Evolutionary conservation across 257 asterid genomes (phyloP), one percentile per base, ranked within the genome.

Genomic region (Ballota nigra): DNA sequence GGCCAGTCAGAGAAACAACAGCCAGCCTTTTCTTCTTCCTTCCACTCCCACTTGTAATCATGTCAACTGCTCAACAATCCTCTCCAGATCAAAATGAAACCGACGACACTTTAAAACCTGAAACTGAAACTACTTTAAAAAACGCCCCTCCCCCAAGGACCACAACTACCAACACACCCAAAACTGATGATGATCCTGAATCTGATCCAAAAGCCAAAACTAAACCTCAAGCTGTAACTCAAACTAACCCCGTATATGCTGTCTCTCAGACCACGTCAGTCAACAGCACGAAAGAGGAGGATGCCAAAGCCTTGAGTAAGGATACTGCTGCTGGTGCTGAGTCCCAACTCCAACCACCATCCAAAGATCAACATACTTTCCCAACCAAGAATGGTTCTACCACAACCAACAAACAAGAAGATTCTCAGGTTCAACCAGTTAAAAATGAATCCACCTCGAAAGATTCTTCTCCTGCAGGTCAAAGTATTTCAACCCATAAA

Each of bases 21-120:
- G 3, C 22, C 41, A 28, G 34, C n/a, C 20, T 28, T 49, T 28
- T 49, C 47, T 23, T 63, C 69, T 20, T 23, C 16, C 10, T 38
- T 8, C 38, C 22, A 13, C 68, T 45, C 52, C 49, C 31, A 18
- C 24, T 38, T 8, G n/a, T 43, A 12, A 36, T 9, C 38, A 71
- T 71, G 81, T 57, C 77, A 38, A 43, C 64, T 6, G 31, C 10
- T n/a, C 69, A 72, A 57, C 28, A 55, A 28, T 7, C 59, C 49
- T 9, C 68, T 57, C 49, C 76, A 23, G 4, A 41, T 52, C 60
- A 68, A 33, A 68, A 4, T 40, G 73, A 66, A 66, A 58, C 34
- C 57, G 43, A 59, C 18, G 24, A 59, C 18, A 6, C 66, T 16
- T 59, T 15, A 31, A 59, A 59, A 59, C 43, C 34, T 15, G 65